These are phyloP conservation scores for Zygoascus meyerae DNA, from an alignment of 1,139 yeast species.

Conservation along the genomic window DNA sequence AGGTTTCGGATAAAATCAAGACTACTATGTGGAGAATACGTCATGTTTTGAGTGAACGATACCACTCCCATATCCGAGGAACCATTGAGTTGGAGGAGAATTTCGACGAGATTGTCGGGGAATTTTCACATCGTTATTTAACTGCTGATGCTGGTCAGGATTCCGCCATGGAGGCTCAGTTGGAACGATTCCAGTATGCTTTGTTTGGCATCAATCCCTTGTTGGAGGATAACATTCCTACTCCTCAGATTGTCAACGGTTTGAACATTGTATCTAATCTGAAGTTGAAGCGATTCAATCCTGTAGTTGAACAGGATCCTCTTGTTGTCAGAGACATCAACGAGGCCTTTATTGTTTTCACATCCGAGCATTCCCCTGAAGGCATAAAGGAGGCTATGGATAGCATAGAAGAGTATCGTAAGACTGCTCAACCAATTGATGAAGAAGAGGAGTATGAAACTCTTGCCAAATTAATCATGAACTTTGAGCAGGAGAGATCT, in stretches of 20 bases:
- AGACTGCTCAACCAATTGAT: conserved; percentile 12
- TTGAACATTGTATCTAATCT: conserved; percentile 60
- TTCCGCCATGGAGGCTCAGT: conserved; percentile 56
- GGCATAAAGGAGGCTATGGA: conserved; percentile 48
- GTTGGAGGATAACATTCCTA: conserved; percentile 45
- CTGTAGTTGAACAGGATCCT: conserved; percentile 18
- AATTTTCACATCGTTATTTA: conserved; percentile 55
- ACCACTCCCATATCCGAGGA: conserved; percentile 62
- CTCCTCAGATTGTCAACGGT: conserved; percentile 62
- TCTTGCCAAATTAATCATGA: conserved; percentile 17
- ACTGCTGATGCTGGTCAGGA: conserved; percentile 53
- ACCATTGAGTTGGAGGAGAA: conserved; percentile 42
- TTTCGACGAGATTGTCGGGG: conserved; percentile 46
- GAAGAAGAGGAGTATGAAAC: conserved; percentile 18
- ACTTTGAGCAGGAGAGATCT: conserved; percentile 17
- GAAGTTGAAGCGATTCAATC: conserved; percentile 47
- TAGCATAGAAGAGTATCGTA: conserved; percentile 41
- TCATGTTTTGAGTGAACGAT: conserved; percentile 83
- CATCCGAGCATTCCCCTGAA: conserved; percentile 42
- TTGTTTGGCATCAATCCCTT: conserved; percentile 68
- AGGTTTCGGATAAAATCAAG: conserved; percentile 42
- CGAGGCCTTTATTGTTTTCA: conserved; percentile 47
- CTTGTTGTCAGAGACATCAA: conserved; percentile 38
- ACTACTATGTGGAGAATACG: conserved; percentile 70
- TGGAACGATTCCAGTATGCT: conserved; percentile 74